phyloP scores from a whole-genome alignment of 2,329 filamentous ascomycete species.

The Trichoderma harzianum region DNA sequence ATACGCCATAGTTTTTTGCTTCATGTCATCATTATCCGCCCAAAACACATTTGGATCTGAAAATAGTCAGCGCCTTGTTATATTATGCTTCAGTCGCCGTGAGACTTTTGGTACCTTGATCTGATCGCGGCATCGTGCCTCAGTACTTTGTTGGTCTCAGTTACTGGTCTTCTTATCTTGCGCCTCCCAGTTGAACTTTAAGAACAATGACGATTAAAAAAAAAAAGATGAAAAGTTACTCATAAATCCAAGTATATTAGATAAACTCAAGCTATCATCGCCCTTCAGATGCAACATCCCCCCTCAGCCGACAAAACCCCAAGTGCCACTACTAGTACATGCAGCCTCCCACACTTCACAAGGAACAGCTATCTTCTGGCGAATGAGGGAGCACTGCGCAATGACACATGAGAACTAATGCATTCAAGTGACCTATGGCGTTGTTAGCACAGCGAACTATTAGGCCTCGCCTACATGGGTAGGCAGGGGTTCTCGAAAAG shows the following conservation, averaged over 20 bases:
- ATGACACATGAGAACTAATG: neutral
- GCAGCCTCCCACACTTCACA: neutral
- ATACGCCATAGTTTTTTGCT: neutral
- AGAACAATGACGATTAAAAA: neutral
- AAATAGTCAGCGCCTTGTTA: neutral
- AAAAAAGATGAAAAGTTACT: neutral
- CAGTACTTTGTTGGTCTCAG: neutral
- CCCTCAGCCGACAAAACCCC: neutral
- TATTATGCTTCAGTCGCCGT: neutral
- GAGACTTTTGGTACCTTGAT: neutral
- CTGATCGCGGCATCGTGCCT: neutral
- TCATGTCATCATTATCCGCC: neutral
- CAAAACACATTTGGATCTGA: neutral
- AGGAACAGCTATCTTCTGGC: neutral
- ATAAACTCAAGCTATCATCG: neutral
- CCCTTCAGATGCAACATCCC: neutral
- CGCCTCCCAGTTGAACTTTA: neutral
- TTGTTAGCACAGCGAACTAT: neutral
- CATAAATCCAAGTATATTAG: neutral
- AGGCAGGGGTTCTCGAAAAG: neutral
- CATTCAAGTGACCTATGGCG: neutral
- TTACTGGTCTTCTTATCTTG: neutral
- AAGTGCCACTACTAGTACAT: neutral
- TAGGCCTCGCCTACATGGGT: neutral
- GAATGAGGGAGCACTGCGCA: neutral